Evolutionary conservation across 2,329 filamentous ascomycete genomes (phyloP), one percentile per base, ranked within the genome.

Genomic region (Pyrenochaeta sp.): DNA sequence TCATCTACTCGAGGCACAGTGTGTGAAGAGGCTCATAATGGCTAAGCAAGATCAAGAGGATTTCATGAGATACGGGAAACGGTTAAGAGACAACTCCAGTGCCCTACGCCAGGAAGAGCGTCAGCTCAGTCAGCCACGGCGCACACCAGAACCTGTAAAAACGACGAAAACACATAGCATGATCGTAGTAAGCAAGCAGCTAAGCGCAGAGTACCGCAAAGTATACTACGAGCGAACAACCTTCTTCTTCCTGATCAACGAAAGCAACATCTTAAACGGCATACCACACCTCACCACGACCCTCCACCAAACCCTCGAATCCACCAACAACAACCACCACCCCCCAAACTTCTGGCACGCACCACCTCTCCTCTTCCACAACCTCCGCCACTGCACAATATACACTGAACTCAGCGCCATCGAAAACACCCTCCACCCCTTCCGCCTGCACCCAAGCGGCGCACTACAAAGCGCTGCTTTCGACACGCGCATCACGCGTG

Each of bases 191-290:
- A 56, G 10, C 56, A 54, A 59, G 32, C 27, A 50, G 37, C 27
- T 67, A 10, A 39, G 48, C 10, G 39, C 54, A 10, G 62, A 66
- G 50, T 67, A 67, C 43, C 57, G 51, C 2, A 51, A 64, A 50
- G 51, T 54, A 8, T 67, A 52, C 53, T 67, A 64, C 55, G 58
- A 64, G 25, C 58, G 61, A 32, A 67, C 65, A 12, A 43, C 36
- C 44, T 67, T 67, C 61, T 67, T 66, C 57, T 54, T 67, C 8
- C 53, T 54, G 28, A 58, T 67, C 39, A 37, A 56, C 37, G 13
- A 9, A 19, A 12, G 25, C 10, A 67, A 67, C 36, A 58, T 52
- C 1, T 55, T 54, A 42, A 10, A 4, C 0, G 45, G 34, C 10
- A 15, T 58, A 28, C 42, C 42, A 28, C 42, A 45, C 8, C 15